Base-by-base conservation (phyloP, 176 grass and related monocot genomes). In the Raddia guianensis region DNA sequence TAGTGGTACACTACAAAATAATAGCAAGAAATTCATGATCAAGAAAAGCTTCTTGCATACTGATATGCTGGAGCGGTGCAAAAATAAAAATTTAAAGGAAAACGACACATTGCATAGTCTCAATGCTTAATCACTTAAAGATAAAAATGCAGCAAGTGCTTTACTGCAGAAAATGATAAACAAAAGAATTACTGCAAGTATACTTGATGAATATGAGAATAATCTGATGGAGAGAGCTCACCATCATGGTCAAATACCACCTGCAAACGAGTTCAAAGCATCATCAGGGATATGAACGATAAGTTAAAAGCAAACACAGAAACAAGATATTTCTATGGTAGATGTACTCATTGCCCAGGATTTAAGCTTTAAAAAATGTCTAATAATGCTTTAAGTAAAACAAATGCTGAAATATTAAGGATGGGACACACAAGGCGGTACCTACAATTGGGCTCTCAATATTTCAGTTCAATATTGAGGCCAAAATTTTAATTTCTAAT, bases 211-310 rank as follows among this genome's bases (percentile, higher is more conserved):
- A 80, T 37, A 66, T 34, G 71, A 61, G 1, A 86, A 86, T 59
- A 72, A 73, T 82, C 66, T 34, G 14, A 69, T 56, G 43, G 55
- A 75, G 50, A 58, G 27, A 77, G 79, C 94, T 97, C 83, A 98
- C 95, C 95, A 78, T 98, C 95, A 85, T 98, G 90, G 61, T 98
- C 95, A 93, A 98, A 98, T 79, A 94, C 92, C 66, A 98, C 90
- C 92, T 98, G 84, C 87, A 92, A 70, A 81, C 49, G 7, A 45
- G 65, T 85, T 73, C 49, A 84, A 40, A 58, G 32, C 52, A 57
- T 52, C 47, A 82, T 82, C 27, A 91, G 71, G 49, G 60, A 74
- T 50, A 50, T 76, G 8, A 82, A 82, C 12, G 49, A 73, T 71
- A 86, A 79, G 42, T 86, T 10, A 75, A 82, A 48, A 12, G 13